Evolutionary conservation across 75 land plant species (phyloP).

Genomic region (Cunninghamia lanceolata): DNA sequence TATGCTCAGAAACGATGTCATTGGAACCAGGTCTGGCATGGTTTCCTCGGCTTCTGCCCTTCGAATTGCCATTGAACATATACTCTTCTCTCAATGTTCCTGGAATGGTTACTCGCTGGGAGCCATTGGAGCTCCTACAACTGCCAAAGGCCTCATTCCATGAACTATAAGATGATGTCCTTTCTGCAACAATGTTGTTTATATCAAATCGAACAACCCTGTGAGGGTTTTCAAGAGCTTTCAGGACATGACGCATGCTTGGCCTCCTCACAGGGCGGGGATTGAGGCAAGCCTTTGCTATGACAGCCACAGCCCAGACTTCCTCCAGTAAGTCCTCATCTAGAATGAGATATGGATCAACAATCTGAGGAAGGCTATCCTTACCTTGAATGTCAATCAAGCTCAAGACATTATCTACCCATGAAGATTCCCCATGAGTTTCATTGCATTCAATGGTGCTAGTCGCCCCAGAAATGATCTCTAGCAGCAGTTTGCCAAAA

Average conservation of each 20-base stretch:
- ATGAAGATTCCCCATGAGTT: constrained; percentile 4
- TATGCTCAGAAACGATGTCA: constrained; percentile 1
- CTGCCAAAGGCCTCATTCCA: constrained; percentile 32
- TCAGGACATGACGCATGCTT: constrained; percentile 22
- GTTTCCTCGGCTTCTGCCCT: background rate
- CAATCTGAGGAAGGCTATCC: constrained; percentile 14
- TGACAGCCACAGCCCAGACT: constrained; percentile 30
- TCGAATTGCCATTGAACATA: background rate
- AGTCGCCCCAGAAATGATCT: constrained; percentile 19
- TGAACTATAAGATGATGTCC: constrained; percentile 22
- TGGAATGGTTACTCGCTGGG: constrained; percentile 12
- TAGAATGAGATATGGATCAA: constrained; percentile 34
- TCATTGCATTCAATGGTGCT: constrained; percentile 12
- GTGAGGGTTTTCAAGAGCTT: constrained; percentile 25
- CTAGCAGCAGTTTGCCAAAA: constrained; percentile 32
- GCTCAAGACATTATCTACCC: constrained; percentile 23
- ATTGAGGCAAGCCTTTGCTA: constrained; percentile 30
- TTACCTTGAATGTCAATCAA: constrained; percentile 24
- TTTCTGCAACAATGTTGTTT: background rate
- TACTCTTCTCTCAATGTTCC: constrained; percentile 20
- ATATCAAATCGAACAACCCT: constrained; percentile 10
- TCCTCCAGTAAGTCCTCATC: constrained; percentile 31
- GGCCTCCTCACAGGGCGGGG: constrained; percentile 23
- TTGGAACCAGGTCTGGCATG: background rate
- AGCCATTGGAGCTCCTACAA: constrained; percentile 19